These are phyloP conservation scores for Penicillium cosmopolitanum DNA, from an alignment of 495 filamentous ascomycete species.

Conservation along the genomic window DNA sequence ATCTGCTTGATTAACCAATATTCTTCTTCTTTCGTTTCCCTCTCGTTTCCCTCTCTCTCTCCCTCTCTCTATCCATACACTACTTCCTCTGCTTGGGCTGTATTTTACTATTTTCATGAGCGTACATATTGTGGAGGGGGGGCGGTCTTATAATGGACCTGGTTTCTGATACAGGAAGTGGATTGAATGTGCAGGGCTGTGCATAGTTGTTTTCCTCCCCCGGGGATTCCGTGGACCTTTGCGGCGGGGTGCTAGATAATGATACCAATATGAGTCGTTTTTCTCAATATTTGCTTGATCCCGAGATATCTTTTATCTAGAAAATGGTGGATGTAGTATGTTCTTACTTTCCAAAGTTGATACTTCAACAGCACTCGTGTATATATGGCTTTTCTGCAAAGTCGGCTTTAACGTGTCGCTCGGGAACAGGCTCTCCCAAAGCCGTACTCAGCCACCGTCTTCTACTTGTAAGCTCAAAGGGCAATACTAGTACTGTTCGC, in stretches of 20 bases:
- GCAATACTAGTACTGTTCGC: too few species aligned
- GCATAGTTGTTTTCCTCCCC: constrained; percentile 20
- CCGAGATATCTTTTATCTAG: neutral
- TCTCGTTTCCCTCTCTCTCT: neutral
- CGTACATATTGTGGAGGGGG: constrained; percentile 42
- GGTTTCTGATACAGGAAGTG: constrained; percentile 30
- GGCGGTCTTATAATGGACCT: constrained; percentile 32
- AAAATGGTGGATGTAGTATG: too few species aligned
- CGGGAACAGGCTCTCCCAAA: too few species aligned
- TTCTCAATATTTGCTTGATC: neutral
- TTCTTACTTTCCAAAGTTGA: too few species aligned
- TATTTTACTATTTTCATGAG: constrained; percentile 36
- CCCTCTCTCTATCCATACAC: constrained; percentile 10
- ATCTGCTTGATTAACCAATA: constrained; percentile 32
- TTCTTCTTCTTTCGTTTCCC: neutral
- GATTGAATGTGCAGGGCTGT: constrained; percentile 13
- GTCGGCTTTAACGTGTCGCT: too few species aligned
- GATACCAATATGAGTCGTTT: constrained; percentile 36
- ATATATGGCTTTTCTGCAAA: too few species aligned
- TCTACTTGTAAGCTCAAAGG: too few species aligned
- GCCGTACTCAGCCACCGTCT: too few species aligned
- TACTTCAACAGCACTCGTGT: too few species aligned
- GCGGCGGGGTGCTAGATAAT: constrained; percentile 37
- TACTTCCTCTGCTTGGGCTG: constrained; percentile 21
- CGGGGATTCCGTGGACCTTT: constrained; percentile 8